Evolutionary conservation across 495 filamentous ascomycete species (phyloP).

Genomic region (Jackrogersella minutella): DNA sequence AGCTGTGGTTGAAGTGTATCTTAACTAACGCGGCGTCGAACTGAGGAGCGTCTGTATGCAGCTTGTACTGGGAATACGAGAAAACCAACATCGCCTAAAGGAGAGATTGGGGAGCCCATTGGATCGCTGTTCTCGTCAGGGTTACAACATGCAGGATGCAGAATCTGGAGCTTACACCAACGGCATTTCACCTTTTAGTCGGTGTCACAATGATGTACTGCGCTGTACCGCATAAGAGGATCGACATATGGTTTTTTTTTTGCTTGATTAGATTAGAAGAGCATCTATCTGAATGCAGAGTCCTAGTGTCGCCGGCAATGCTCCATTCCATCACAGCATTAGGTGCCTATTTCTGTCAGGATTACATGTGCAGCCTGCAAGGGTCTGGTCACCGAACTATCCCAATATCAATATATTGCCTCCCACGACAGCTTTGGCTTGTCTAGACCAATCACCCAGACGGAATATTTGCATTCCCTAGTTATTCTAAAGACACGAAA

Average conservation of each 20-base stretch:
- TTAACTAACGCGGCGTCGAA: constrained; percentile 9
- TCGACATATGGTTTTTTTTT: background rate
- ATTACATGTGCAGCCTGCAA: constrained; percentile 1
- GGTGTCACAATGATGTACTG: constrained; percentile 10
- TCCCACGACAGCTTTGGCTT: constrained; percentile 11
- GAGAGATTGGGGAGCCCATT: background rate
- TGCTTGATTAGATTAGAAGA: background rate
- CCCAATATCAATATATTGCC: constrained; percentile 27
- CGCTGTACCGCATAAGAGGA: constrained; percentile 5
- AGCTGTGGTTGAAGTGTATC: background rate
- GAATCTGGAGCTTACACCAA: constrained; percentile 26
- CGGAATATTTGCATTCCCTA: background rate
- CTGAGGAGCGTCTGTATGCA: constrained; percentile 26
- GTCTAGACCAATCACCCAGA: background rate
- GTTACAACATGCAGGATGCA: constrained; percentile 13
- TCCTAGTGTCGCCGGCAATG: background rate
- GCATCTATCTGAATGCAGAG: background rate
- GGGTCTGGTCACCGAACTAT: background rate
- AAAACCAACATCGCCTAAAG: constrained; percentile 16
- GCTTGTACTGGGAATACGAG: constrained; percentile 35
- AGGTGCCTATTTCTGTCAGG: constrained; percentile 2
- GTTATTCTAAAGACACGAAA: background rate
- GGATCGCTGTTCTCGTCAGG: constrained; percentile 4
- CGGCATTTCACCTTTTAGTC: background rate
- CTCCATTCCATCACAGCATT: background rate